Evolutionary conservation across 192 early-diverging fungal species (phyloP).

Genomic region (Podila minutissima): DNA sequence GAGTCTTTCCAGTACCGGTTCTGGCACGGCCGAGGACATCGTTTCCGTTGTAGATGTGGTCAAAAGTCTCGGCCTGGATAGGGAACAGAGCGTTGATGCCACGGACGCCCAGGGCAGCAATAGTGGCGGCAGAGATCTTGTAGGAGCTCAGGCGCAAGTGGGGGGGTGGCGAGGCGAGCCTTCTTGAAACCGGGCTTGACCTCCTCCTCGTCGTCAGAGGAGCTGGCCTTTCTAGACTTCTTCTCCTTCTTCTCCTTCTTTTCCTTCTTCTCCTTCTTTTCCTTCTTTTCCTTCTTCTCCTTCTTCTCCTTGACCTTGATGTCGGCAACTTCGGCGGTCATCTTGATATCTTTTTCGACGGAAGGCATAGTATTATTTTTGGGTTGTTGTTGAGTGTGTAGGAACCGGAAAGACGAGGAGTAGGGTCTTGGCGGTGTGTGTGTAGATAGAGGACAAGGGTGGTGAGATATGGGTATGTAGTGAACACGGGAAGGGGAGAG

Average conservation of each 20-base stretch:
- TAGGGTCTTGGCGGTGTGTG: background rate
- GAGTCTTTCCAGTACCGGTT: conserved; percentile 85
- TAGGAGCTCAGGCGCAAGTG: conserved; percentile 64
- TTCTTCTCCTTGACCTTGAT: conserved; percentile 58
- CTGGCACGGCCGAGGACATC: conserved; percentile 76
- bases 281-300: conserved; percentile 59
- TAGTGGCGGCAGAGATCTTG: conserved; percentile 71
- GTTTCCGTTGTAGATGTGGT: conserved; percentile 76
- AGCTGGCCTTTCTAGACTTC: conserved; percentile 59
- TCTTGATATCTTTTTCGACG: conserved; percentile 18
- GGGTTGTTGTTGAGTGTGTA: background rate
- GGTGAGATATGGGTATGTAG: background rate
- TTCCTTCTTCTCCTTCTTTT: conserved; percentile 62
- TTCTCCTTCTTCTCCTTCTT: conserved; percentile 61
- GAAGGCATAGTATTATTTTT: conserved; percentile 22
- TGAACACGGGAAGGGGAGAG: background rate
- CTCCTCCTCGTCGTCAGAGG: conserved; percentile 53
- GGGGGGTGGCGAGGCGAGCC: conserved; percentile 31
- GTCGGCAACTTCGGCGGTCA: conserved; percentile 24
- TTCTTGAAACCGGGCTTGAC: conserved; percentile 50
- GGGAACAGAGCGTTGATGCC: conserved; percentile 90
- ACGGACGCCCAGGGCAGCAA: conserved; percentile 71
- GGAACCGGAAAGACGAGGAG: background rate
- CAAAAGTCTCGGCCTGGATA: conserved; percentile 91
- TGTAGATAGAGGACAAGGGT: too few species aligned